phyloP scores from a whole-genome alignment of 768 basidiomycete species.

The Pisolithus tinctorius region DNA sequence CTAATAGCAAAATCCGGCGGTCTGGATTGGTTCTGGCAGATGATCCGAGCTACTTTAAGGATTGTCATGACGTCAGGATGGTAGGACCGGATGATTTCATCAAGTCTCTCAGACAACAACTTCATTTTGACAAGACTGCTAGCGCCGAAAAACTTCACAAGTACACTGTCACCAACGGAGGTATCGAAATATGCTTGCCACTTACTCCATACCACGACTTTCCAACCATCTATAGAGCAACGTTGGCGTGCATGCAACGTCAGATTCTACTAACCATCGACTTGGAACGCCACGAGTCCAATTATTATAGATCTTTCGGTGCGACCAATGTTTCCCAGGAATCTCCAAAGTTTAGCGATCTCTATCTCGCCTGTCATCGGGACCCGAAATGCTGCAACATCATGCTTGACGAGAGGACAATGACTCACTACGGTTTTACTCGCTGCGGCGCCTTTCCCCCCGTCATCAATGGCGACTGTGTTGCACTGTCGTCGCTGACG shows the following conservation, averaged over 20 bases:
- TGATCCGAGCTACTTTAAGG: background rate
- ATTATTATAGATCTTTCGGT: background rate
- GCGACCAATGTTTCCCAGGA: background rate
- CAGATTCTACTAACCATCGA: background rate
- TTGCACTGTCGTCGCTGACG: background rate
- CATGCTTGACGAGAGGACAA: no score
- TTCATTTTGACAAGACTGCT: background rate
- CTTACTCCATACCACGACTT: background rate
- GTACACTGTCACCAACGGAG: background rate
- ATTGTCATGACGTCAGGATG: background rate
- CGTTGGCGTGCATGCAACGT: background rate
- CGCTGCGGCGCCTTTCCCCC: no score
- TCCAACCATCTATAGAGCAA: background rate
- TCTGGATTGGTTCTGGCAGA: background rate
- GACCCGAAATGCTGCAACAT: background rate
- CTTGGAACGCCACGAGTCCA: background rate
- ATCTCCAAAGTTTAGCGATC: background rate
- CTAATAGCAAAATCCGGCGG: background rate
- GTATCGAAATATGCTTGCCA: background rate
- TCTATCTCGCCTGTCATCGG: background rate
- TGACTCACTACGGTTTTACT: no score
- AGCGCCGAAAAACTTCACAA: background rate
- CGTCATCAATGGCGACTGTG: background rate
- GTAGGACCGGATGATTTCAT: background rate
- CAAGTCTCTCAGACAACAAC: background rate